Evolutionary conservation across 2,329 filamentous ascomycete genomes (phyloP).

Genomic region (Tolypocladium endophyticum): DNA sequence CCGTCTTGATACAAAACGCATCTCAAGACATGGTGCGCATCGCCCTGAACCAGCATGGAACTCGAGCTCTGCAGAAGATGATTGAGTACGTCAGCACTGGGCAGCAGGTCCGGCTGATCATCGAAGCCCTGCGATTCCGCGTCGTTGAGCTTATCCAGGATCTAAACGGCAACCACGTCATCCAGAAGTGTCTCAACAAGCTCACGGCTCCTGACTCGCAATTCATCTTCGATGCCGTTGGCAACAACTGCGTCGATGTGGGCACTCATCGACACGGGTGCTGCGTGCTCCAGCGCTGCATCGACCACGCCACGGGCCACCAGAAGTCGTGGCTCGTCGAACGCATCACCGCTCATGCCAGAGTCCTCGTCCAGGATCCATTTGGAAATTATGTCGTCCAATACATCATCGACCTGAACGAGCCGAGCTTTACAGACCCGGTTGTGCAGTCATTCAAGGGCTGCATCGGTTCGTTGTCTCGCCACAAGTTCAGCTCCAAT

Average conservation of each 20-base stretch:
- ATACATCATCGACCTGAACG: constrained; percentile 92
- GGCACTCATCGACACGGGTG: constrained; percentile 96
- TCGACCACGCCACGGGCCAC: constrained; percentile 84
- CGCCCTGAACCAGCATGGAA: constrained; percentile 94
- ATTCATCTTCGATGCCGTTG: constrained; percentile 96
- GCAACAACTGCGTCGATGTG: constrained; percentile 74
- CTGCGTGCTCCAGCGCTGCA: constrained; percentile 95
- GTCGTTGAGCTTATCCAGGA: constrained; percentile 96
- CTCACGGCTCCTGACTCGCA: constrained; percentile 74
- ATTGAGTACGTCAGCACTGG: constrained; percentile 89
- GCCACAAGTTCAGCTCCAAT: constrained; percentile 98
- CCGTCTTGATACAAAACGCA: constrained; percentile 82
- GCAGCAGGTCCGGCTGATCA: constrained; percentile 80
- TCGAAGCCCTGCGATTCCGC: constrained; percentile 67
- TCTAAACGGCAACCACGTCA: constrained; percentile 96
- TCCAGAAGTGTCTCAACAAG: constrained; percentile 97
- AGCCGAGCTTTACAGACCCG: constrained; percentile 78
- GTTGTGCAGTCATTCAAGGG: constrained; percentile 73
- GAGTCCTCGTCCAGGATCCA: constrained; percentile 83
- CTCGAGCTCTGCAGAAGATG: constrained; percentile 96
- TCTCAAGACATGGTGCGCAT: constrained; percentile 82
- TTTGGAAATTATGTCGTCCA: constrained; percentile 99
- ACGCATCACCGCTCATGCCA: constrained; percentile 82
- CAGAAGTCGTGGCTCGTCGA: constrained; percentile 82
- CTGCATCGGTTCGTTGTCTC: constrained; percentile 62